Evolutionary conservation across 1,284 basidiomycete species (phyloP), one percentile per base, ranked within the genome.

Genomic region (Cryptococcus sp.): DNA sequence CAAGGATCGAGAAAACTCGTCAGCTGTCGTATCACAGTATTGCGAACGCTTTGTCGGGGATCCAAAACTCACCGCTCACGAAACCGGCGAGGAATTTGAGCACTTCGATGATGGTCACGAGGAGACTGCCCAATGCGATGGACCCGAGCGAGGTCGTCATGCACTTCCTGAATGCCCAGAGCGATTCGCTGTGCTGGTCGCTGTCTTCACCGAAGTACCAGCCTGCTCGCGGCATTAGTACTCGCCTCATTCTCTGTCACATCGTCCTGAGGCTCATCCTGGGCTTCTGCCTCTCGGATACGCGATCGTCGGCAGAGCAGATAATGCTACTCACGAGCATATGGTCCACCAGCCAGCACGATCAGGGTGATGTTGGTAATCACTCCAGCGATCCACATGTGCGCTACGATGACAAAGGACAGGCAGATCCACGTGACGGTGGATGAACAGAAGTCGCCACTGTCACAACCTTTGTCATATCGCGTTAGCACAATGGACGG

Each of bases 71-170:
- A 13, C 54, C 54, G 5, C 47, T 27, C 3, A 53, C 5, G 17
- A 53, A 23, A 16, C 86, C 84, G 48, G 93, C 72, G 44, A 91
- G 68, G 56, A 91, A 81, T 42, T 86, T 80, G 44, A 93, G 65
- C 3, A 92, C 71, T 67, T 95, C 92, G 47, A 95, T 81, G 25
- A 94, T 72, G 0, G 91, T 91, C 46, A 95, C 91, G 62, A 95
- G 90, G 66, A 95, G 81, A 3, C 88, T 90, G 2, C 92, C 92
- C 71, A 94, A 93, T 3, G 90, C 90, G 67, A 95, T 91, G 0
- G 89, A 91, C 3, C 91, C 93, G 22, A 96, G 82, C 0, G 90
- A 93, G 53, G 88, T 81, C 0, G 90, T 91, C 17, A 87, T 88
- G 19, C 90, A 88, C 22, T 91, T 86, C 39, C 83, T 82, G 72